phyloP scores from a whole-genome alignment of 2,329 filamentous ascomycete genomes.

The Aureobasidium sp. region DNA sequence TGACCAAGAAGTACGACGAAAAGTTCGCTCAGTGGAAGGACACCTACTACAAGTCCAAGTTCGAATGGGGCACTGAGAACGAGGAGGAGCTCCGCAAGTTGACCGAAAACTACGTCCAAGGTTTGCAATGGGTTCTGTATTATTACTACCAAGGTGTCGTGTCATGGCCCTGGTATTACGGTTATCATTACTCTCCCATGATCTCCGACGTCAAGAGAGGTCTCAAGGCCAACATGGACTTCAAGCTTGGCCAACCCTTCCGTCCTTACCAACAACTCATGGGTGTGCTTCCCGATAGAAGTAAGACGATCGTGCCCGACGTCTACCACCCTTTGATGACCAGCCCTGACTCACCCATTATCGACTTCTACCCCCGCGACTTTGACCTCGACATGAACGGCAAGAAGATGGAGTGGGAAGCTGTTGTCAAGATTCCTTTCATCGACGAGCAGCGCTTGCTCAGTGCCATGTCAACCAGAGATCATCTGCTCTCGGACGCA shows the following conservation, averaged over 20 bases:
- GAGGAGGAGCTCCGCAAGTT: constrained; percentile 73
- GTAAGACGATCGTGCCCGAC: constrained; percentile 86
- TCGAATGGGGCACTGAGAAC: constrained; percentile 76
- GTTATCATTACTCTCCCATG: constrained; percentile 94
- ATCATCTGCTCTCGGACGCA: constrained; percentile 65
- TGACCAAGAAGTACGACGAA: constrained; percentile 77
- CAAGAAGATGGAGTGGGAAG: constrained; percentile 99
- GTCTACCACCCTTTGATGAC: constrained; percentile 93
- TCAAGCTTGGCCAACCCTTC: constrained; percentile 91
- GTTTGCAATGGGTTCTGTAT: constrained; percentile 93
- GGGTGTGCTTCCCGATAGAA: constrained; percentile 94
- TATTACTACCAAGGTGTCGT: constrained; percentile 98
- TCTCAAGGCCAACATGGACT: constrained; percentile 77
- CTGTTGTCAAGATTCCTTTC: constrained; percentile 97
- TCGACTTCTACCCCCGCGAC: constrained; percentile 95
- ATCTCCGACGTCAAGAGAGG: constrained; percentile 93
- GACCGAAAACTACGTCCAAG: constrained; percentile 94
- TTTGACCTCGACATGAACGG: constrained; percentile 99
- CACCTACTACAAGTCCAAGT: constrained; percentile 84
- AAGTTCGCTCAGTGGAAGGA: constrained; percentile 93
- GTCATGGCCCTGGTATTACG: constrained; percentile 98
- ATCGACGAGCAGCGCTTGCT: constrained; percentile 87
- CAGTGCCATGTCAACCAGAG: constrained; percentile 75
- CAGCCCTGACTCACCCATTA: constrained; percentile 78
- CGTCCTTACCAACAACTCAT: constrained; percentile 92